These are phyloP conservation scores for Xylaria acuta DNA, from an alignment of 495 filamentous ascomycete genomes.

Conservation along the genomic window DNA sequence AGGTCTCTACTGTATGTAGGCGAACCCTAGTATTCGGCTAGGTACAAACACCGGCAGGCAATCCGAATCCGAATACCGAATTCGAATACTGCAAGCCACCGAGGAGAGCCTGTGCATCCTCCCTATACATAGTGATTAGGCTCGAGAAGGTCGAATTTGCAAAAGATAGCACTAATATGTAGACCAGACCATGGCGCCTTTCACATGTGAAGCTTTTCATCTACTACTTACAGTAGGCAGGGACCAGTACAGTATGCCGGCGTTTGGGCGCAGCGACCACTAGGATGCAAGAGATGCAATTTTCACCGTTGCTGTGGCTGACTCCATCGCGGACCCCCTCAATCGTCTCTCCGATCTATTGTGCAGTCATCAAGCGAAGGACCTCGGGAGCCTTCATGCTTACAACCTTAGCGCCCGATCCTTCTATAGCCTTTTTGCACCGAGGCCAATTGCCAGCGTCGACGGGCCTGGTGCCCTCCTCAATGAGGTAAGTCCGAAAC, in stretches of 20 bases:
- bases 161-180: neutral
- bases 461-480: slow-evolving; percentile 79
- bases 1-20: neutral
- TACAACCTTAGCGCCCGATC: slow-evolving; percentile 54
- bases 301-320: neutral
- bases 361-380: slow-evolving; percentile 35
- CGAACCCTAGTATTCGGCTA: neutral
- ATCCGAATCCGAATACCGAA: slow-evolving; percentile 10
- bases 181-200: neutral
- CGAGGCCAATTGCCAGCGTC: slow-evolving; percentile 63
- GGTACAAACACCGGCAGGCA: neutral
- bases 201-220: neutral
- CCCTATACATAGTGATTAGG: neutral
- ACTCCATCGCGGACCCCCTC: slow-evolving; percentile 14
- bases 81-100: no score
- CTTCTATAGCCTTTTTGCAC: slow-evolving; percentile 61
- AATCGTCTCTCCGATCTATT: slow-evolving; percentile 27
- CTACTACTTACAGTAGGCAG: neutral
- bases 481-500: slow-evolving; percentile 76
- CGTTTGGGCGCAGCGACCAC: neutral
- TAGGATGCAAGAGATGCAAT: neutral
- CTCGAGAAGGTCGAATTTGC: neutral
- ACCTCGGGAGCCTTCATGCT: slow-evolving; percentile 51
- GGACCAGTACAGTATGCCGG: neutral
- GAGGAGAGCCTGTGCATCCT: neutral